A percentile compares a stretch with the other conserved stretches of the same genome.
Evolutionary conservation across 176 grass and related monocot genomes (phyloP).

Genomic region (Rhynchospora breviuscula): DNA sequence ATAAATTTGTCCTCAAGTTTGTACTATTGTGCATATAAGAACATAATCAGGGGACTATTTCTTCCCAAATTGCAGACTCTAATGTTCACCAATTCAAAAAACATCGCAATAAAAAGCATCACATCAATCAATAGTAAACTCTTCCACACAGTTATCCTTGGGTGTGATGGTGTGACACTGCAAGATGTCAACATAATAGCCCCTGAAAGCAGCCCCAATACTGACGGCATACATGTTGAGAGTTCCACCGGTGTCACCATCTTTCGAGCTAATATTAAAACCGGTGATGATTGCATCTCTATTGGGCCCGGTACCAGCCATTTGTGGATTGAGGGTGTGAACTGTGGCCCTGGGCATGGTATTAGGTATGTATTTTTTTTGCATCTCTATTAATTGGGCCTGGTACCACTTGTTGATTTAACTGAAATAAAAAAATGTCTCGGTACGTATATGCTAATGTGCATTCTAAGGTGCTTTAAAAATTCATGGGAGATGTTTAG

Average conservation of each 20-base stretch:
- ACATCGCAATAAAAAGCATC: slow-evolving; percentile 52
- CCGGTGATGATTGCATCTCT: slow-evolving; percentile 95
- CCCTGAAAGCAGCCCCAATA: slow-evolving; percentile 74
- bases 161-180: slow-evolving; percentile 41
- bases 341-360: slow-evolving; percentile 84
- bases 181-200: slow-evolving; percentile 50
- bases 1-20: neutral
- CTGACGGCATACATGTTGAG: slow-evolving; percentile 87
- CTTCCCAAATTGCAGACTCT: slow-evolving; percentile 44
- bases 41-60: neutral
- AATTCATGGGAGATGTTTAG: too few species aligned
- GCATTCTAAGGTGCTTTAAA: too few species aligned
- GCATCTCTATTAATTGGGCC: neutral
- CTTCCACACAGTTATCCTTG: slow-evolving; percentile 72
- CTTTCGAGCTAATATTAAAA: slow-evolving; percentile 45
- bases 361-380: slow-evolving; percentile 50
- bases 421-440: too few species aligned
- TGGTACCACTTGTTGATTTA: too few species aligned
- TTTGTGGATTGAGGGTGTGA: slow-evolving; percentile 81
- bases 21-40: neutral
- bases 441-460: too few species aligned
- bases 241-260: slow-evolving; percentile 57
- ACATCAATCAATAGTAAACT: slow-evolving; percentile 63
- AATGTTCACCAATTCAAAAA: slow-evolving; percentile 60
- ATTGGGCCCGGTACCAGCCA: slow-evolving; percentile 63